phyloP scores from a whole-genome alignment of 2,329 filamentous ascomycete species.

The Xylaria multiplex region DNA sequence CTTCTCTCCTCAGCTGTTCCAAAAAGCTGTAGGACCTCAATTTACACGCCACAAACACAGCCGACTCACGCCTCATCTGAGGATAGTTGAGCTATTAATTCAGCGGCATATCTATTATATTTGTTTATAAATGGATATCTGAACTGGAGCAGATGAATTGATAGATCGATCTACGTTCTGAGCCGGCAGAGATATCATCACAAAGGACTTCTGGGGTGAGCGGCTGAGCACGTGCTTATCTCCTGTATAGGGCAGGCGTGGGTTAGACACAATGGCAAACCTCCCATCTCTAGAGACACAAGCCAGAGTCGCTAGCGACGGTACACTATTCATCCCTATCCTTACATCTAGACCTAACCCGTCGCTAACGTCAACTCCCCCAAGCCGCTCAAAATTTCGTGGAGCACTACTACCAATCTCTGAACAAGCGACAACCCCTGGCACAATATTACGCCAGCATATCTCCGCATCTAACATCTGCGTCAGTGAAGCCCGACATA shows the following conservation, averaged over 20 bases:
- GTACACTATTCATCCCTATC: slow-evolving; percentile 40
- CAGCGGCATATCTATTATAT: background rate
- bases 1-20: background rate
- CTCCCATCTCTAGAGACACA: slow-evolving; percentile 44
- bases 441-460: slow-evolving; percentile 75
- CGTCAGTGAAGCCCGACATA: slow-evolving; percentile 72
- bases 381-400: slow-evolving; percentile 77
- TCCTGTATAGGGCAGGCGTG: background rate
- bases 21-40: background rate
- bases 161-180: background rate
- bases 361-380: slow-evolving; percentile 16
- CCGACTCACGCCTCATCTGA: background rate
- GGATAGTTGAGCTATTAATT: background rate
- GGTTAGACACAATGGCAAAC: slow-evolving; percentile 35
- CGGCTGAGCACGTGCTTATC: background rate
- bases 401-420: slow-evolving; percentile 78
- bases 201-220: background rate
- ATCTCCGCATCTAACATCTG: slow-evolving; percentile 60
- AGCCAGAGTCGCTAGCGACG: slow-evolving; percentile 50
- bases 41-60: slow-evolving; percentile 7
- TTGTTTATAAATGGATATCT: background rate
- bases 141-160: too few species aligned
- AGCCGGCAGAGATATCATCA: background rate
- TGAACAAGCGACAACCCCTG: slow-evolving; percentile 70
- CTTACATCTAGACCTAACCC: background rate